Conservation (phyloP, 2,329 filamentous ascomycete species). For the Penicillium sp. region DNA sequence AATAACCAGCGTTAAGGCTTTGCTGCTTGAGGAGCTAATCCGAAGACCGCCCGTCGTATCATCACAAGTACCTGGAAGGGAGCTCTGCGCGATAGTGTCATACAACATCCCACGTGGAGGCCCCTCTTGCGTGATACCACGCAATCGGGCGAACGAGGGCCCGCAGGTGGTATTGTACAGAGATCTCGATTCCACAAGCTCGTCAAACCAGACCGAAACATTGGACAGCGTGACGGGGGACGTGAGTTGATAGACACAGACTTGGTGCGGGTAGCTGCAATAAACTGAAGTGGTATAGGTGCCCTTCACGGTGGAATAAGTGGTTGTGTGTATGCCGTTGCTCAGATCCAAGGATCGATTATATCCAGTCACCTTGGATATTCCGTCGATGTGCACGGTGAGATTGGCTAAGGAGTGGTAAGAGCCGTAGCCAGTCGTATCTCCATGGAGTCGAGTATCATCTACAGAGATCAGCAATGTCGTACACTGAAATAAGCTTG, state of each 20-base stretch:
- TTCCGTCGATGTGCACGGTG: constrained; percentile 17
- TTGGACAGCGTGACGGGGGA: constrained; percentile 40
- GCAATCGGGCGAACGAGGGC: constrained; percentile 9
- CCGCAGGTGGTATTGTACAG: constrained; percentile 36
- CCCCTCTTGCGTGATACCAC: not conserved
- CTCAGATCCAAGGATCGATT: constrained; percentile 19
- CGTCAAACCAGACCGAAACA: constrained; percentile 47
- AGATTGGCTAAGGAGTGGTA: constrained; percentile 27
- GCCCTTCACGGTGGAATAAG: not conserved
- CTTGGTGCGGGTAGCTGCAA: constrained; percentile 40
- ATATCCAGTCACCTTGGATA: constrained; percentile 14
- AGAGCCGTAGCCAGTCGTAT: constrained; percentile 25
- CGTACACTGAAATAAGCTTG: not conserved
- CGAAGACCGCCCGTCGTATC: not conserved
- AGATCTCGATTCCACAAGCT: constrained; percentile 29
- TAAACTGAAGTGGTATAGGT: constrained; percentile 12
- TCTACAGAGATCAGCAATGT: constrained; percentile 20
- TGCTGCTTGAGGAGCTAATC: not conserved
- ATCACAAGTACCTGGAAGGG: not conserved
- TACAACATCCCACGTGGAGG: constrained; percentile 21
- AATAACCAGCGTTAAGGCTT: constrained; percentile 41
- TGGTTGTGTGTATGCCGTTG: constrained; percentile 8
- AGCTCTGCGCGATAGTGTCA: constrained; percentile 19
- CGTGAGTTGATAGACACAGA: constrained; percentile 42
- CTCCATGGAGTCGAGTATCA: constrained; percentile 25